These are phyloP conservation scores for Emmonsia crescens DNA, from an alignment of 2,329 filamentous ascomycete genomes.

Conservation along the genomic window DNA sequence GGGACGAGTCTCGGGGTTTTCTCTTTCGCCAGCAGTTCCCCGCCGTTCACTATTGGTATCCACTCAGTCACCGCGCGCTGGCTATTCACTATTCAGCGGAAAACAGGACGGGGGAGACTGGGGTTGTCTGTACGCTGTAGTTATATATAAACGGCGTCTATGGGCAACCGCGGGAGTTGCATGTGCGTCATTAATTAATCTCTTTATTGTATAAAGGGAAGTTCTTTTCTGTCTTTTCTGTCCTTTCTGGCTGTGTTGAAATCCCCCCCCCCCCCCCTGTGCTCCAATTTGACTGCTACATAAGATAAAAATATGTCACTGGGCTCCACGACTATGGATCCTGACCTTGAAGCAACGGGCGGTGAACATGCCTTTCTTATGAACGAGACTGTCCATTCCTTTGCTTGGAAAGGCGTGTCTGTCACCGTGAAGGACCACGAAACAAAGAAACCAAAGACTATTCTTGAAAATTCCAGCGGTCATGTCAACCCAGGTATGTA, in stretches of 20 bases:
- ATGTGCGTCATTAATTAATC: background rate
- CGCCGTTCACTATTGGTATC: background rate
- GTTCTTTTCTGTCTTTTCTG: background rate
- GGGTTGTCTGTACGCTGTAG: no score
- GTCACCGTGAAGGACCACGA: conserved; percentile 63
- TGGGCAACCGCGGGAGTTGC: background rate
- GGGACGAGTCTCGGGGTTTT: background rate
- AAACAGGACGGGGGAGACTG: no score
- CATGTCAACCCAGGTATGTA: conserved; percentile 49
- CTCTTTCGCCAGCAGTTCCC: no score
- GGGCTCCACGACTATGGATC: background rate
- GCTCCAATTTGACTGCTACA: no score
- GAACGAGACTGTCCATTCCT: conserved; percentile 53
- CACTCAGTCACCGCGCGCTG: background rate
- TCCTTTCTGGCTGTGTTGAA: no score
- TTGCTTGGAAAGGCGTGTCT: conserved; percentile 56
- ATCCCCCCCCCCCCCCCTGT: no score
- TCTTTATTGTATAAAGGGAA: background rate
- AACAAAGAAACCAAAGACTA: conserved; percentile 51
- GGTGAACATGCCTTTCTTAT: conserved; percentile 21
- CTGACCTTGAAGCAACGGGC: conserved; percentile 22
- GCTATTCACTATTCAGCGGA: no score
- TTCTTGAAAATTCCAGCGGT: conserved; percentile 54
- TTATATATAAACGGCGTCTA: background rate
- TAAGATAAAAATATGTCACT: background rate